Evolutionary conservation across 176 grass and related monocot genomes (phyloP), one percentile per base, ranked within the genome.

Genomic region (Phyllostachys edulis): DNA sequence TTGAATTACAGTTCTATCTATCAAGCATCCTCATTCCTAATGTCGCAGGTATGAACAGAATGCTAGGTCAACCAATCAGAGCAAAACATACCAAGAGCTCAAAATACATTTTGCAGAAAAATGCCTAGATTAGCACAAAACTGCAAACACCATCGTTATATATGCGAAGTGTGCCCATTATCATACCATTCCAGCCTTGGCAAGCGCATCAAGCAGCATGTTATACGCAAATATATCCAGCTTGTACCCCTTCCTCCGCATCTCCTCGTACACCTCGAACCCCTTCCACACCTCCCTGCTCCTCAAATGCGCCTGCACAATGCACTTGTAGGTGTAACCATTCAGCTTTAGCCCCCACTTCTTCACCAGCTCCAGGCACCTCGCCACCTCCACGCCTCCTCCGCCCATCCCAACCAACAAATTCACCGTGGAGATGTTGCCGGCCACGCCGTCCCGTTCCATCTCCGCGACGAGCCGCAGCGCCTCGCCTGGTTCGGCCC

Each of bases 171-270:
- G 7, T 32, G 59, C 50, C 18, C 21, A 26, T 71, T 82, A 49
- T 52, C 66, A 37, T 88, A 98, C 96, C 96, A 94, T 95, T 88
- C 80, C 91, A 72, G 91, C 93, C 81, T 96, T 92, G 18, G 85
- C 91, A 38, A 98, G 90, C 5, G 91, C 91, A 90, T 98, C 77
- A 42, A 98, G 49, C n/a, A 98, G 88, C 96, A 98, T 95, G 77
- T 95, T 98, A 54, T 95, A 95, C 0, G 87, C 91, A 89, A 95
- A 98, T 75, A 95, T 95, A 62, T 98, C 96, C 34, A 98, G 83
- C 89, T 84, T 95, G 73, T 95, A 90, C 3, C 96, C 96, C 70
- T 91, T 94, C 73, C 85, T 98, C 77, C 85, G 78, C 91, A 98
- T 90, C 59, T 94, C 91, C 37, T 98, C 89, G 6, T 95, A 95